Conservation (phyloP, 2,329 filamentous ascomycete genomes). For the Proliferodiscus dingleyae region DNA sequence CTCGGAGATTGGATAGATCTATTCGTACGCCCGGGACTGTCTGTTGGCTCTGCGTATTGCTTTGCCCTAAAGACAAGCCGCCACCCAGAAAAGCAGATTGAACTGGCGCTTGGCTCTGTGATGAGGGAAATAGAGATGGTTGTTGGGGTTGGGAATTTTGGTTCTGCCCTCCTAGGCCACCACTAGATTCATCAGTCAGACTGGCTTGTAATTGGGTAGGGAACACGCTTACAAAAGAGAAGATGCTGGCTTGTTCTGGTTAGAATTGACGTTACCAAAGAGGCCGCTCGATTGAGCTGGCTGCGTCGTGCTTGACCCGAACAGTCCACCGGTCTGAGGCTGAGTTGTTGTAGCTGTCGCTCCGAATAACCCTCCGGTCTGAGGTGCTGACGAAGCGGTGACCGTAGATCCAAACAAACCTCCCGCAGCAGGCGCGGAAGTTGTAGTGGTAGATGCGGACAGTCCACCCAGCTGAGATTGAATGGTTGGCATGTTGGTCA, state of each 20-base stretch:
- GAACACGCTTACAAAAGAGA: conserved; percentile 29
- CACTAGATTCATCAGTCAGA: conserved; percentile 17
- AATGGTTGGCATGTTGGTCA: too few species aligned
- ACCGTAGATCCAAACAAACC: conserved; percentile 30
- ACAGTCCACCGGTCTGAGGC: conserved; percentile 24
- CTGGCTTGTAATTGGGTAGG: not conserved
- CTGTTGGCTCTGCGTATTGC: conserved; percentile 41
- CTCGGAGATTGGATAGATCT: conserved; percentile 71
- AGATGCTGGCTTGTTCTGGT: conserved; percentile 27
- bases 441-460: conserved; percentile 28
- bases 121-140: conserved; percentile 17
- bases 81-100: conserved; percentile 28
- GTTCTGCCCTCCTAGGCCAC: conserved; percentile 20
- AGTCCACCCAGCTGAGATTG: too few species aligned
- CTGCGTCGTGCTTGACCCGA: conserved; percentile 27
- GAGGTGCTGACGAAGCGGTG: conserved; percentile 12
- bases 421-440: conserved; percentile 17
- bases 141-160: conserved; percentile 26
- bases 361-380: conserved; percentile 30
- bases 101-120: conserved; percentile 14
- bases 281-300: conserved; percentile 26
- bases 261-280: conserved; percentile 24
- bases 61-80: conserved; percentile 41
- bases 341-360: conserved; percentile 13
- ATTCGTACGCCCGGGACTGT: conserved; percentile 70